Evolutionary conservation across 108 stramenopile species (phyloP), one percentile per base, ranked within the genome.

Genomic region (Phaeodactylum tricornutum): DNA sequence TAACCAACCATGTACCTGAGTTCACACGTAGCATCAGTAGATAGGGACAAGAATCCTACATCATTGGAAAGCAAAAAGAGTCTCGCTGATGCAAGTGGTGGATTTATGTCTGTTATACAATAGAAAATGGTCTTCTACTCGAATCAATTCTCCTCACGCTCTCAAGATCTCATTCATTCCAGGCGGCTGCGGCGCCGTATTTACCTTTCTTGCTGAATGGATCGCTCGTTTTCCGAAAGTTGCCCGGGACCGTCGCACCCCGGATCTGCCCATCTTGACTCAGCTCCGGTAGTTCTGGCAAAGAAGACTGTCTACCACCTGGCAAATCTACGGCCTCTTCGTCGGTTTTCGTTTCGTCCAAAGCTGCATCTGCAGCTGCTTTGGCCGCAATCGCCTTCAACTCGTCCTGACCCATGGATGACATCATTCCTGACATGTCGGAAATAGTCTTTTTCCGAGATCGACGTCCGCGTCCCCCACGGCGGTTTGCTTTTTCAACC

Each of bases 401-500:
- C 42, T 38, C 47, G 25, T 55, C 54, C 23, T 29, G 53, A 25
- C 15, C 21, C 53, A 21, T 19, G 41, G 69, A 61, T 24, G 61
- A 50, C 43, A 84, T 36, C 87, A 84, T 81, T 11, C 65, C 72
- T 40, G 72, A 59, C 66, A 89, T 82, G 43, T 89, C 87, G 5
- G 79, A 85, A 50, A 72, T 72, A 3, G 80, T 84, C 59, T 84
- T 89, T 55, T 84, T 84, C 23, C 87, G 47, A 39, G 44, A 51
- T 7, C 74, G 64, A 27, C 70, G 73, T 20, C 84, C 84, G 28
- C 87, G 72, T 25, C 87, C 87, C 23, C 83, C 81, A 35, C 80
- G 69, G 8, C 62, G 64, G 33, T 71, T 79, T 1, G 83, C 80
- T 33, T 71, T 65, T 37, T 89, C 87, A 35, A 89, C 73, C n/a